Percentiles rank a stretch among this genome's conserved stretches.
phyloP scores from a whole-genome alignment of 805 yeast species.

The Candida maris region DNA sequence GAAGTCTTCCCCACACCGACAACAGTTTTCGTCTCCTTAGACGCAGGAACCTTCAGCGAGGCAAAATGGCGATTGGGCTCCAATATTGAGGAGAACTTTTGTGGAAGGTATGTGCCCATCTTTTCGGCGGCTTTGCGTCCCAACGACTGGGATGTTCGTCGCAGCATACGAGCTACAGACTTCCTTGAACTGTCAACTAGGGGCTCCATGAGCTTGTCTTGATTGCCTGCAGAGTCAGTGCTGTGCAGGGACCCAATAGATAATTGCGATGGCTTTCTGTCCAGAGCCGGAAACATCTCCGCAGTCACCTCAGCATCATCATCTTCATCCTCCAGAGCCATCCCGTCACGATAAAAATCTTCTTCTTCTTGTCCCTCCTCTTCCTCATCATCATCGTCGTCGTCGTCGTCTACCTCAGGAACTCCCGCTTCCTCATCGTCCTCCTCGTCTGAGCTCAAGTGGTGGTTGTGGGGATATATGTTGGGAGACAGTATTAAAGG shows the following conservation, averaged over 20 bases:
- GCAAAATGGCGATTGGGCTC: constrained; percentile 96
- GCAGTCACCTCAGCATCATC: constrained; percentile 14
- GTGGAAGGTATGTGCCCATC: constrained; percentile 85
- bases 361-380: constrained; percentile 22
- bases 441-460: constrained; percentile 33
- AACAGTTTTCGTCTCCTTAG: constrained; percentile 42
- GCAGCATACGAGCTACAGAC: constrained; percentile 69
- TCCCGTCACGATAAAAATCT: constrained; percentile 20
- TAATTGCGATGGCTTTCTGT: constrained; percentile 20
- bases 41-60: constrained; percentile 47
- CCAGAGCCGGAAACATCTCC: constrained; percentile 12
- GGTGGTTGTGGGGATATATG: constrained; percentile 20
- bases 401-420: constrained; percentile 27
- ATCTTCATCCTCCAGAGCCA: constrained; percentile 15
- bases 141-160: constrained; percentile 73
- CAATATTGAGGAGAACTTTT: constrained; percentile 76
- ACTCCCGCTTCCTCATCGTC: constrained; percentile 32
- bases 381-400: constrained; percentile 26
- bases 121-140: constrained; percentile 83
- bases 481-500: constrained; percentile 20
- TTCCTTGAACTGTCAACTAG: constrained; percentile 66
- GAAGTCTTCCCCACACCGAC: constrained; percentile 43
- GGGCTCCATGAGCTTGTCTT: constrained; percentile 46
- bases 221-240: constrained; percentile 16
- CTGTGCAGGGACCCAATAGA: constrained; percentile 29